A percentile compares a stretch with the other conserved stretches of the same genome.
Conservation (phyloP, 371 early-diverging fungal genomes). For the Apophysomyces ossiformis region DNA sequence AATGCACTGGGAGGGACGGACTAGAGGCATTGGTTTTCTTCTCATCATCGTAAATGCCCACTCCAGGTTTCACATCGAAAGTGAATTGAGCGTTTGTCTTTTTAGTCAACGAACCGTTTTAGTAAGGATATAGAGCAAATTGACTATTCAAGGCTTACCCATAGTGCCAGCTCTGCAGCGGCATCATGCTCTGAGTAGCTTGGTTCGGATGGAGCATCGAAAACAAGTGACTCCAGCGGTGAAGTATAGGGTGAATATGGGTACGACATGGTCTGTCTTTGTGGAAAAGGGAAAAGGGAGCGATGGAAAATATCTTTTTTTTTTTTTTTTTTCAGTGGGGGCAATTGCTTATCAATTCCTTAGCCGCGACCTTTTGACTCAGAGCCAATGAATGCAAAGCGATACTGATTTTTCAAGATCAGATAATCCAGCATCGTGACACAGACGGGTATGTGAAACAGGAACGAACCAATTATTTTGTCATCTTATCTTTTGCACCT, state of each 20-base stretch:
- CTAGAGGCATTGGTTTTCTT: conserved; percentile 12
- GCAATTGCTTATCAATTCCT: too few species aligned
- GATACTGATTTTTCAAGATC: too few species aligned
- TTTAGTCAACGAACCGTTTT: neutral
- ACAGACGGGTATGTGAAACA: too few species aligned
- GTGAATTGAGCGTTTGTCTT: conserved; percentile 71
- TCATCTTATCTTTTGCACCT: too few species aligned
- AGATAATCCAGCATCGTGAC: too few species aligned
- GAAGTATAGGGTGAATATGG: conserved; percentile 4
- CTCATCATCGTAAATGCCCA: conserved; percentile 58
- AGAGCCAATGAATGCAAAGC: too few species aligned
- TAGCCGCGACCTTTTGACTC: too few species aligned
- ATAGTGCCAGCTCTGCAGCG: conserved; percentile 30
- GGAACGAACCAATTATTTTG: too few species aligned
- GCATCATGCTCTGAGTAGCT: conserved; percentile 1
- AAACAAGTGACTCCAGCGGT: conserved; percentile 39
- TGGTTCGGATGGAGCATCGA: conserved; percentile 33
- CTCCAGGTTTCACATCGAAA: conserved; percentile 64
- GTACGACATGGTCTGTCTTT: neutral
- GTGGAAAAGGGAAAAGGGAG: too few species aligned
- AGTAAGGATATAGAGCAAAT: conserved; percentile 5
- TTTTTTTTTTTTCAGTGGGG: too few species aligned
- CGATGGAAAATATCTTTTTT: too few species aligned
- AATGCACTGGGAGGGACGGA: neutral
- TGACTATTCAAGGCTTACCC: conserved; percentile 35